Evolutionary conservation across 2,329 filamentous ascomycete genomes (phyloP), one percentile per base, ranked within the genome.

Genomic region (Aspergillus tanneri): DNA sequence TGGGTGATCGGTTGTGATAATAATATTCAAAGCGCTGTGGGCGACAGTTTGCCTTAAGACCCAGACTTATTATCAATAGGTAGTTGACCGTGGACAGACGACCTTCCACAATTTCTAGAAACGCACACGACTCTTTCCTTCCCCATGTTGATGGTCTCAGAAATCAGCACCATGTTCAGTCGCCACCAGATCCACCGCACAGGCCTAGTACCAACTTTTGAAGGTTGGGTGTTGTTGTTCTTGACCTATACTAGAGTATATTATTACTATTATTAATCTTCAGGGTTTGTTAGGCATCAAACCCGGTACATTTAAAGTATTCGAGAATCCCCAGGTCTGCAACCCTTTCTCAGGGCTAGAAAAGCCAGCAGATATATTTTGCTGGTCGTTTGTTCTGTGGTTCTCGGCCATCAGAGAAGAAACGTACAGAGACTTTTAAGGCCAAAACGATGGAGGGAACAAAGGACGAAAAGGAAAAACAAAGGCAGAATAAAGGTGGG

Each of bases 141-240:
- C 30, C 32, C 43, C 39, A 47, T 47, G n/a, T 28, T 18, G 24
- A 35, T 46, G 42, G 37, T 42, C 7, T 42, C 32, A 35, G 23
- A 32, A 19, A 19, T 28, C 24, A 27, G 18, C 16, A 22, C 25
- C 14, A 47, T 50, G 50, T 45, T 52, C 23, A 52, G 52, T 49
- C 52, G 52, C 43, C 41, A 30, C 16, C 35, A 52, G 40, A 37
- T 39, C 49, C 43, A 49, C 39, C 46, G 40, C 28, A 47, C 40
- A 39, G 48, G 44, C 34, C 45, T 43, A 50, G 44, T 36, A 47
- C 14, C 30, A 22, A 21, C 35, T 24, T 48, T 22, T 22, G 11
- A 9, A 7, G 16, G 30, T 14, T 40, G 25, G 28, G 34, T 39
- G 39, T 23, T n/a, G 25, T 48, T 38, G n/a, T 24, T 30, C 34